Evolutionary conservation across 2,329 filamentous ascomycete species (phyloP), one percentile per base, ranked within the genome.

Genomic region (Ophiostoma piceae): DNA sequence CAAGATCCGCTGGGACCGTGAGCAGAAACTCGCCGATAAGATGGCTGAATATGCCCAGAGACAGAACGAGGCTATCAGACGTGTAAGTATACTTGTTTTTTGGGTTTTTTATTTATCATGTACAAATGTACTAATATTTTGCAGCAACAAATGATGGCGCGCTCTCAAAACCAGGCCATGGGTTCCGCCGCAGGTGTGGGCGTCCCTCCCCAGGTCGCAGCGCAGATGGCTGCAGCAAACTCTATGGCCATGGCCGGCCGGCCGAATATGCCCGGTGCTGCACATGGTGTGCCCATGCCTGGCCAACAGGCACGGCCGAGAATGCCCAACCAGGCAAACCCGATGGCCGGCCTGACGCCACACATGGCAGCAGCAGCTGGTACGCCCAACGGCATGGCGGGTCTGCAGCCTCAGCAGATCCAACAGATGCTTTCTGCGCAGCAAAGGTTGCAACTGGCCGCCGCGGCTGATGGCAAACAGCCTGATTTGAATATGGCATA

Each of bases 1-100:
- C 76, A 85, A 92, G 68, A 84, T 97, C 76, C 93, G 95, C 74
- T 90, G 90, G 80, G 94, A 98, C 76, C 88, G 92, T 64, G 94
- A 98, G 75, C 84, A 94, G 76, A 84, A 84, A 73, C 76, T 89
- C 70, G 84, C 84, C 26, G 86, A 89, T 77, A 84, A 85, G 75
- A 83, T 89, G 81, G 81, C 82, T 67, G 81, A 84, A 72, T 82
- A 82, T 73, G 80, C 82, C 68, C 82, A 84, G 73, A 86, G 90
- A 70, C 88, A 91, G 77, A 84, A 90, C 76, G 85, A 91, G 74
- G 79, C 80, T 72, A 81, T 84, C 73, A 80, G 85, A 77, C 82
- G 84, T 39, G 62, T 65, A 39, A 41, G 62, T 65, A 65, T 16
- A 9, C 2, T 8, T 32, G 32, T 35, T 12, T 32, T 6, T 35